Evolutionary conservation across 2,329 filamentous ascomycete genomes (phyloP).

Genomic region (Cordyceps militaris): DNA sequence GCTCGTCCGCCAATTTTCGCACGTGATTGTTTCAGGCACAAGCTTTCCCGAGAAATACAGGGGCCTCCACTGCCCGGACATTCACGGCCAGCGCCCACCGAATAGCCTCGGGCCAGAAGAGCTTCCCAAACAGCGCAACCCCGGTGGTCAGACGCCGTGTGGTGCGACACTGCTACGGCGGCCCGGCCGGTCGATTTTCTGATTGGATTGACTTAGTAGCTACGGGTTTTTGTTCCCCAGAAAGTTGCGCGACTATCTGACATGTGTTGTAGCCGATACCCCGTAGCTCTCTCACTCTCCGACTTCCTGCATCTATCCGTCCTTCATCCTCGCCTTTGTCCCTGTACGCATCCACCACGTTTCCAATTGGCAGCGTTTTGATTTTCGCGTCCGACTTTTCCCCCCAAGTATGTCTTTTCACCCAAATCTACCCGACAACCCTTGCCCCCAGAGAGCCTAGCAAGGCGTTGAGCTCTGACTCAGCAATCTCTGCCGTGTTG

Average conservation of each 20-base stretch:
- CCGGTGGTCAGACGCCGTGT: neutral
- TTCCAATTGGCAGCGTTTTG: neutral
- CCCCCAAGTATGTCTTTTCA: neutral
- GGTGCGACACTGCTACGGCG: neutral
- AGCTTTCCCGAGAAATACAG: neutral
- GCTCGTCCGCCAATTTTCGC: no score
- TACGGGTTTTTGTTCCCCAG: neutral
- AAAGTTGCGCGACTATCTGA: neutral
- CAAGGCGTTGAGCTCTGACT: neutral
- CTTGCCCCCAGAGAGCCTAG: neutral
- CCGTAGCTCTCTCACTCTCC: neutral
- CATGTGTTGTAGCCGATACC: constrained; percentile 3
- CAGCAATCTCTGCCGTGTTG: neutral
- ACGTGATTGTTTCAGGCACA: neutral
- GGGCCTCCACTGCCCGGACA: constrained; percentile 1
- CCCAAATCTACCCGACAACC: neutral
- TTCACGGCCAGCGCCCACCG: constrained; percentile 5
- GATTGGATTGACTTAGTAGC: neutral
- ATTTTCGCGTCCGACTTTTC: neutral
- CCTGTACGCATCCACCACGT: neutral
- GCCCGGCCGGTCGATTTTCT: neutral
- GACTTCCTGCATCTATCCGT: neutral
- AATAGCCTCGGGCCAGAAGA: constrained; percentile 12
- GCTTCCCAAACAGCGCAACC: neutral
- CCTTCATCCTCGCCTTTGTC: neutral